Conservation (phyloP, 495 filamentous ascomycete genomes). For the Podospora tetraspora region DNA sequence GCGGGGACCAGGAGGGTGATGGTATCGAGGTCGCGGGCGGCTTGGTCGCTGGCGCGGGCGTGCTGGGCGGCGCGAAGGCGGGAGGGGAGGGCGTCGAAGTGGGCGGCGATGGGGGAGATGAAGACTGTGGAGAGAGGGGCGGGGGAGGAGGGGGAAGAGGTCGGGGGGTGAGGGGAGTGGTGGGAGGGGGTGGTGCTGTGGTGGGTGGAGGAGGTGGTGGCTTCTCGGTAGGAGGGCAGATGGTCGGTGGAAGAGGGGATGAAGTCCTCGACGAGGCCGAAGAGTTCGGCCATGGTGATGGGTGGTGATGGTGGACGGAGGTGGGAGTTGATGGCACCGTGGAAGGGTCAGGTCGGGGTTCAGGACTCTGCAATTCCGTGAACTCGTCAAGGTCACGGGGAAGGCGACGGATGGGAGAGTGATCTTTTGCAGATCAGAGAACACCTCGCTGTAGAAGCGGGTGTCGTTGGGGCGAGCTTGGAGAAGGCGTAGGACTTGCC, state of each 20-base stretch:
- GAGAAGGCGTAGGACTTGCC: too few relatives aligned
- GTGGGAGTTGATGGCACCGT: background rate
- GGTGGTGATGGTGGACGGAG: background rate
- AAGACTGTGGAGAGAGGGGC: slow-evolving; percentile 14
- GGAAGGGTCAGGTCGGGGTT: background rate
- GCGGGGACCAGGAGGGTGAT: slow-evolving; percentile 32
- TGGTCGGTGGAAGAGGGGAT: slow-evolving; percentile 12
- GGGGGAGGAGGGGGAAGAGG: background rate
- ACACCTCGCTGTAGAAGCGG: too few relatives aligned
- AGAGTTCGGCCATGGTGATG: slow-evolving; percentile 8
- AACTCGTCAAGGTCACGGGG: background rate
- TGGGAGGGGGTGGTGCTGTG: background rate
- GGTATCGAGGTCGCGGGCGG: slow-evolving; percentile 29
- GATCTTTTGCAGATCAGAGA: background rate
- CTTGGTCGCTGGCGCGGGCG: slow-evolving; percentile 26
- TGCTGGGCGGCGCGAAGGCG: slow-evolving; percentile 34
- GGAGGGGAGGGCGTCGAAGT: slow-evolving; percentile 35
- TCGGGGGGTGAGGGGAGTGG: slow-evolving; percentile 9
- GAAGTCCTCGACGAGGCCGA: slow-evolving; percentile 17
- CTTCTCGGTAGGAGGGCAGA: slow-evolving; percentile 36
- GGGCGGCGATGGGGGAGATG: slow-evolving; percentile 34
- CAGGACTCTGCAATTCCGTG: background rate
- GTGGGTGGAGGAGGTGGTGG: slow-evolving; percentile 10
- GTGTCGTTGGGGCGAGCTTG: too few relatives aligned
- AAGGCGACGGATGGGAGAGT: background rate